Conservation (phyloP, 2,329 filamentous ascomycete genomes). For the Fusarium pininemorale region DNA sequence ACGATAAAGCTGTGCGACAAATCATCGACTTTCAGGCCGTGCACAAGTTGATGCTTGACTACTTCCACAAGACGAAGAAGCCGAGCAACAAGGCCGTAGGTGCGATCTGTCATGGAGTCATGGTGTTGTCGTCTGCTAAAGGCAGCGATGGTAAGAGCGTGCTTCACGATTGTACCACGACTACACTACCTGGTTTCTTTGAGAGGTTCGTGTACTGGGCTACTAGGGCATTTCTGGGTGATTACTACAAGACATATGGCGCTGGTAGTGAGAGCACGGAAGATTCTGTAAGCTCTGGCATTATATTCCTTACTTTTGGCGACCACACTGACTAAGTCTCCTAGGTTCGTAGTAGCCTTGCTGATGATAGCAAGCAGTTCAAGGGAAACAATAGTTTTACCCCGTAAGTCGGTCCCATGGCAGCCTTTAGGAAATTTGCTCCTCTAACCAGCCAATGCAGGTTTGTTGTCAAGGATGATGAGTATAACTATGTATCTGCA, state of each 20-base stretch:
- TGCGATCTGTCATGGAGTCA: not conserved
- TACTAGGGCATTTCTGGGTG: not conserved
- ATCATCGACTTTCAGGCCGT: not conserved
- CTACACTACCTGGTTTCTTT: not conserved
- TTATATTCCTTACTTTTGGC: not conserved
- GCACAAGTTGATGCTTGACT: not conserved
- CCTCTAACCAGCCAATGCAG: accelerated
- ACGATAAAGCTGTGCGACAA: not conserved
- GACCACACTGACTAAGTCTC: not conserved
- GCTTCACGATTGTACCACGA: not conserved
- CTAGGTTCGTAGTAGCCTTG: accelerated
- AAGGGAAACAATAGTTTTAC: not conserved
- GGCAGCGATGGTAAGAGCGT: not conserved
- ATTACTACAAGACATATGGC: not conserved
- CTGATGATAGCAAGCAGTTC: not conserved
- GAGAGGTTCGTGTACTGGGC: not conserved
- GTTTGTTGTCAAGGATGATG: not conserved
- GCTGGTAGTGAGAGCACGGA: not conserved
- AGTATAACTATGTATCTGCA: not conserved
- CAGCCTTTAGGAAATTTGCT: accelerated
- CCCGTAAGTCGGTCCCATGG: not conserved
- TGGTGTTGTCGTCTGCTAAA: not conserved
- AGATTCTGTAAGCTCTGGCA: not conserved
- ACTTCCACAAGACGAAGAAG: not conserved
- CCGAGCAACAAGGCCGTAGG: not conserved